phyloP scores from a whole-genome alignment of 768 basidiomycete species.

The Termitomyces sp. region DNA sequence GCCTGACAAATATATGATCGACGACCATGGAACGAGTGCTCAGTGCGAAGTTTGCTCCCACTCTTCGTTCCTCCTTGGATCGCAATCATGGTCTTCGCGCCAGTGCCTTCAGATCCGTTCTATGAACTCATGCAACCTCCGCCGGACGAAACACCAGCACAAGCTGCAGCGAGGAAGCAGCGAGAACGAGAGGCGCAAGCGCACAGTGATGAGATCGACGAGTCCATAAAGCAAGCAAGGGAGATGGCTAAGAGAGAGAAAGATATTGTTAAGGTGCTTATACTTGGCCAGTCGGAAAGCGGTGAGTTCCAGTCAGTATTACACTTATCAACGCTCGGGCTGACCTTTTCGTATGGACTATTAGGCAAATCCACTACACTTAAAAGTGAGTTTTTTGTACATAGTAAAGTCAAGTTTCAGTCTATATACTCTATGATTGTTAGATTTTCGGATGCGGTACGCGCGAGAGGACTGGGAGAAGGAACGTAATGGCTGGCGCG shows the following conservation, averaged over 20 bases:
- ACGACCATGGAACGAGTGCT: background rate
- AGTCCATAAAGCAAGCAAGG: conserved; percentile 46
- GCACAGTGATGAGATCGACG: conserved; percentile 54
- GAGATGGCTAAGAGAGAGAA: conserved; percentile 37
- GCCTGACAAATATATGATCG: conserved; percentile 1
- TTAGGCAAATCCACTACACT: conserved; percentile 66
- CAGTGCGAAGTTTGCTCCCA: conserved; percentile 3
- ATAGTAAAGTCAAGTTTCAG: background rate
- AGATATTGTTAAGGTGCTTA: conserved; percentile 47
- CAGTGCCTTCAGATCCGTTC: conserved; percentile 37
- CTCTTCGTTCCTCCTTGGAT: conserved; percentile 4
- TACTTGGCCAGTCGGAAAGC: conserved; percentile 65
- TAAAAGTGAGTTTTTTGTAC: conserved; percentile 39
- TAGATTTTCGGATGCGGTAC: conserved; percentile 73
- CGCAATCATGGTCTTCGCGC: conserved; percentile 27
- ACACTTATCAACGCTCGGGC: background rate
- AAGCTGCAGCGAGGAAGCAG: conserved; percentile 39
- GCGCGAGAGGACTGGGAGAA: conserved; percentile 55
- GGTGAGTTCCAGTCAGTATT: conserved; percentile 31
- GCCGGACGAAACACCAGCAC: conserved; percentile 45
- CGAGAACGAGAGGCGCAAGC: conserved; percentile 44
- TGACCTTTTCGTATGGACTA: conserved; percentile 22
- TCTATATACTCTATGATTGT: background rate
- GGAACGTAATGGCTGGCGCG: conserved; percentile 71
- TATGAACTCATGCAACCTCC: conserved; percentile 43